Conservation (phyloP, 306 rosid genomes). For the Cicer arietinum region DNA sequence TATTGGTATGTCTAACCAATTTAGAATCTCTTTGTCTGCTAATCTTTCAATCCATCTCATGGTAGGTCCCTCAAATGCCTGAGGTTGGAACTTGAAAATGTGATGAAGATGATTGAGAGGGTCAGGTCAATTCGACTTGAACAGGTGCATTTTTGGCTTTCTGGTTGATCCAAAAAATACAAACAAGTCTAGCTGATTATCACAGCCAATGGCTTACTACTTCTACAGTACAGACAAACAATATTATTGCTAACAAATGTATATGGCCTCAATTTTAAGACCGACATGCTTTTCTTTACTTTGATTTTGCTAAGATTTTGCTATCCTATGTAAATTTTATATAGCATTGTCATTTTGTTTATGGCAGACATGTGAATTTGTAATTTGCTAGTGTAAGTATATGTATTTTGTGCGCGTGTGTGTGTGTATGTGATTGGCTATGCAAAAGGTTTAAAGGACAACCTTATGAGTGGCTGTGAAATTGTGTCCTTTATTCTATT, state of each 20-base stretch:
- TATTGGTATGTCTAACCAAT: slow-evolving; percentile 54
- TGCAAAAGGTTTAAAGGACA: not conserved
- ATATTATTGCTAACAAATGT: slow-evolving; percentile 48
- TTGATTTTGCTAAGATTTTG: slow-evolving; percentile 36
- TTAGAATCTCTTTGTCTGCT: slow-evolving; percentile 78
- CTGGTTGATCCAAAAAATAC: slow-evolving; percentile 32
- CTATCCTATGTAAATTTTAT: slow-evolving; percentile 18
- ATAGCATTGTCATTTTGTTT: slow-evolving; percentile 27
- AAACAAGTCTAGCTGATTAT: slow-evolving; percentile 36
- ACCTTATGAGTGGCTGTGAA: not conserved
- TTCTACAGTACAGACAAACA: slow-evolving; percentile 45
- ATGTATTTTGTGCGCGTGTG: not conserved
- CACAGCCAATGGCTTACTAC: slow-evolving; percentile 22
- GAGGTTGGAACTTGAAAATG: slow-evolving; percentile 29
- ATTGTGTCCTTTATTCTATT: not conserved
- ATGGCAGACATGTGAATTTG: slow-evolving; percentile 44
- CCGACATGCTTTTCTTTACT: slow-evolving; percentile 43
- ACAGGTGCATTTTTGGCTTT: slow-evolving; percentile 39
- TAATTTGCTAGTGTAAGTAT: slow-evolving; percentile 53
- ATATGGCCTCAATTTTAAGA: slow-evolving; percentile 48
- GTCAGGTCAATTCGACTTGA: slow-evolving; percentile 49
- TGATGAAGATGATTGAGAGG: slow-evolving; percentile 45
- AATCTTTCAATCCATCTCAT: slow-evolving; percentile 53
- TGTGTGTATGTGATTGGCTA: not conserved
- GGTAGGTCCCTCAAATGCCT: slow-evolving; percentile 58